phyloP scores from a whole-genome alignment of 768 basidiomycete species.

The Tylopilus felleus region DNA sequence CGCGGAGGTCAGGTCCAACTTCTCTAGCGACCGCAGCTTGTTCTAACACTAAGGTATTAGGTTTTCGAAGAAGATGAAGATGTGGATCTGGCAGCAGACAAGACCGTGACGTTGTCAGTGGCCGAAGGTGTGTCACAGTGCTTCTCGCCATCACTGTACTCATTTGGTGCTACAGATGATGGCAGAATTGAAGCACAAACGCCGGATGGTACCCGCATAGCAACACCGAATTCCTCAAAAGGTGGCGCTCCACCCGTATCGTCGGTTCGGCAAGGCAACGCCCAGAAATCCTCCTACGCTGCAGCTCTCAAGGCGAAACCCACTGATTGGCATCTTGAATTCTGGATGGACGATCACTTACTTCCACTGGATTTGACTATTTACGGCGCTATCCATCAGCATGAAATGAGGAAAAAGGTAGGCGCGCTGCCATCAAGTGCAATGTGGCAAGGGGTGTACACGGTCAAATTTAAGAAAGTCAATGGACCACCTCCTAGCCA shows the following conservation, averaged over 20 bases:
- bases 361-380: conserved; percentile 88
- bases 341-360: conserved; percentile 85
- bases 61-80: conserved; percentile 89
- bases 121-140: conserved; percentile 57
- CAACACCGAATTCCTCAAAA: conserved; percentile 70
- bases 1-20: conserved; percentile 49
- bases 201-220: conserved; percentile 91
- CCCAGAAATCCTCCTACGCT: conserved; percentile 74
- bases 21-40: not conserved
- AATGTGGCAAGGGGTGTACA: conserved; percentile 90
- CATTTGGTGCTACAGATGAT: conserved; percentile 57
- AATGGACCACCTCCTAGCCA: conserved; percentile 66
- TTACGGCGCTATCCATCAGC: conserved; percentile 94
- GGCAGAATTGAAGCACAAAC: conserved; percentile 95
- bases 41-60: conserved; percentile 30
- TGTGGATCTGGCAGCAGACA: conserved; percentile 69
- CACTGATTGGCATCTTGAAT: conserved; percentile 95
- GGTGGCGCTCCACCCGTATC: conserved; percentile 40
- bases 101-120: conserved; percentile 82
- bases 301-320: conserved; percentile 92
- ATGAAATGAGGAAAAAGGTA: conserved; percentile 75
- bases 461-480: conserved; percentile 91
- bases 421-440: conserved; percentile 60
- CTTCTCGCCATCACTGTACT: not conserved
- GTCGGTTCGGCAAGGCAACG: conserved; percentile 31